Evolutionary conservation across 805 yeast genomes (phyloP).

Genomic region (Saccharomycopsis malanga): DNA sequence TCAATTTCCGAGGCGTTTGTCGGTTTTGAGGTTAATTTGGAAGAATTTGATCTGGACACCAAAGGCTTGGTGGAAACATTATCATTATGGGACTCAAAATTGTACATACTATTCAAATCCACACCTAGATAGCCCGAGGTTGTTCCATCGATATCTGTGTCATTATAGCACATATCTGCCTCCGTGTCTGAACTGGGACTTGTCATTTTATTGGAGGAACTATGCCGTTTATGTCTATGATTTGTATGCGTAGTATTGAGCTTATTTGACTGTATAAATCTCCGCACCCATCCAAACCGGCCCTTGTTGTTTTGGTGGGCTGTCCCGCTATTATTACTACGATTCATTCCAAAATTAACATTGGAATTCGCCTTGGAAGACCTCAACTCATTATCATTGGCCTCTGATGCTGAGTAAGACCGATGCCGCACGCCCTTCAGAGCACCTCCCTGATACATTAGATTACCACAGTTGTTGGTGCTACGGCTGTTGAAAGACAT

Average conservation of each 20-base stretch:
- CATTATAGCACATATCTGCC: not conserved
- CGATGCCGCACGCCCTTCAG: slow-evolving; percentile 6
- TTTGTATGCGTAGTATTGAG: slow-evolving; percentile 1
- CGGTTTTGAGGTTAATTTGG: slow-evolving; percentile 2
- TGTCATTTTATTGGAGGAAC: not conserved
- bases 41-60: slow-evolving; percentile 16
- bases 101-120: not conserved
- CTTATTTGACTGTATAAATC: slow-evolving; percentile 20
- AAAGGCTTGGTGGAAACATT: slow-evolving; percentile 17
- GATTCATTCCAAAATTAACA: not conserved
- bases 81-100: slow-evolving; percentile 2
- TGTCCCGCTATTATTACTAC: not conserved
- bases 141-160: not conserved
- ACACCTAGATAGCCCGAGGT: not conserved
- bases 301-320: slow-evolving; percentile 4
- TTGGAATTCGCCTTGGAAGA: no score
- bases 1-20: slow-evolving; percentile 1
- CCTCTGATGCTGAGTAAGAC: slow-evolving; percentile 16
- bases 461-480: not conserved
- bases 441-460: not conserved
- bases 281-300: slow-evolving; percentile 21
- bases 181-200: not conserved
- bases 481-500: no score
- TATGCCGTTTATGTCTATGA: not conserved
- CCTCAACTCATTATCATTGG: no score